These are phyloP conservation scores for Tetracladium maxilliforme DNA, from an alignment of 2,329 filamentous ascomycete species.

Conservation along the genomic window DNA sequence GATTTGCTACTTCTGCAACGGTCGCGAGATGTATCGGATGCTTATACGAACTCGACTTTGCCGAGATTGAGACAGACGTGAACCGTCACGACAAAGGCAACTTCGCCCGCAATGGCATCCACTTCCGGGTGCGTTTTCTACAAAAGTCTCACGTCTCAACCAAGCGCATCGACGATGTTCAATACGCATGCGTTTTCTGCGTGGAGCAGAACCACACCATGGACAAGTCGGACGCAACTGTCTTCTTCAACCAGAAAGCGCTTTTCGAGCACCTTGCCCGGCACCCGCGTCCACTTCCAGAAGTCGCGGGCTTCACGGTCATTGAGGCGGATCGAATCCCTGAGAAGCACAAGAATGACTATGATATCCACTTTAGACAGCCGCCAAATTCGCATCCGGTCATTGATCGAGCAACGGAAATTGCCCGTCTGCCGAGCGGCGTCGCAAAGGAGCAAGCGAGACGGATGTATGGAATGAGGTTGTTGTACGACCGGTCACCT, in stretches of 20 bases:
- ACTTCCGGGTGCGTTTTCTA: slow-evolving; percentile 13
- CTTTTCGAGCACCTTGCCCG: slow-evolving; percentile 14
- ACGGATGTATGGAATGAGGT: too few species aligned
- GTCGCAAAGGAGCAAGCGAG: too few species aligned
- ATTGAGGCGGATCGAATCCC: slow-evolving; percentile 10
- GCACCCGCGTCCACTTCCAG: slow-evolving; percentile 12
- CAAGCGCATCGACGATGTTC: slow-evolving; percentile 10
- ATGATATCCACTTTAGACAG: slow-evolving; percentile 15
- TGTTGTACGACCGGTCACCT: slow-evolving; percentile 8
- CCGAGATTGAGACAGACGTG: slow-evolving; percentile 12
- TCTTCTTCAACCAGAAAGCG: slow-evolving; percentile 13
- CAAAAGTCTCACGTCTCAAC: slow-evolving; percentile 14
- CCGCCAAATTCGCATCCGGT: too few species aligned
- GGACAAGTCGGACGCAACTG: slow-evolving; percentile 15
- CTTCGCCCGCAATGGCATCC: slow-evolving; percentile 7
- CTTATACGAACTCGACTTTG: slow-evolving; percentile 13
- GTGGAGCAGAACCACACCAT: slow-evolving; percentile 12
- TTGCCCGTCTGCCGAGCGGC: slow-evolving; percentile 9
- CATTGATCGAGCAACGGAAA: slow-evolving; percentile 10
- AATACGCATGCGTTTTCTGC: slow-evolving; percentile 16
- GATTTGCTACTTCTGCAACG: slow-evolving; percentile 11
- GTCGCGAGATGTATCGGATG: slow-evolving; percentile 14
- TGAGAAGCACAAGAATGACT: slow-evolving; percentile 6
- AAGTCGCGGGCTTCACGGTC: slow-evolving; percentile 10
- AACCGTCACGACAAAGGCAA: slow-evolving; percentile 1